phyloP scores from a whole-genome alignment of 1,284 basidiomycete species.

The Cutaneotrichosporon cutaneum region DNA sequence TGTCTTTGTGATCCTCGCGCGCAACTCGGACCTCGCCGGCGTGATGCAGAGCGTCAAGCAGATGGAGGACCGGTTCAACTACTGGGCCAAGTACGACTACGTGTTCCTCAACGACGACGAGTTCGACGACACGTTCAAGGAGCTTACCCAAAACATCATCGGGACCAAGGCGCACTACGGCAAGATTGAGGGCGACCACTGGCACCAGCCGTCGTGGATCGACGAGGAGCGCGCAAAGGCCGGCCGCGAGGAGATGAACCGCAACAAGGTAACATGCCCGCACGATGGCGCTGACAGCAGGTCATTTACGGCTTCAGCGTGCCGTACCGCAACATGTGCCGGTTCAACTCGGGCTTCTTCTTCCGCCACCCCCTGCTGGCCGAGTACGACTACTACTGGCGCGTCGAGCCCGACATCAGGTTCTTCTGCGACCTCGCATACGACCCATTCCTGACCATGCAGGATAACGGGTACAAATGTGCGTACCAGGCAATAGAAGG shows the following conservation, averaged over 20 bases:
- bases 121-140: slow-evolving; percentile 75
- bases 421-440: slow-evolving; percentile 47
- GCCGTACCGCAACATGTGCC: slow-evolving; percentile 69
- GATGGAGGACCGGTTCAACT: slow-evolving; percentile 64
- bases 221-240: slow-evolving; percentile 67
- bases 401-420: slow-evolving; percentile 58
- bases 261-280: slow-evolving; percentile 57
- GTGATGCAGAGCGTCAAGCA: slow-evolving; percentile 59
- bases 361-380: slow-evolving; percentile 74
- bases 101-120: slow-evolving; percentile 78
- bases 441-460: slow-evolving; percentile 86
- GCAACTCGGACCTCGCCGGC: slow-evolving; percentile 74
- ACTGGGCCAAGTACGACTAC: slow-evolving; percentile 78
- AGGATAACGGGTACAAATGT: slow-evolving; percentile 69
- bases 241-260: slow-evolving; percentile 66
- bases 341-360: slow-evolving; percentile 89
- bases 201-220: slow-evolving; percentile 81
- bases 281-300: not conserved
- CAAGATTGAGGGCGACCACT: slow-evolving; percentile 73
- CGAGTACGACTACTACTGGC: slow-evolving; percentile 90
- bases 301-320: slow-evolving; percentile 83
- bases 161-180: slow-evolving; percentile 73
- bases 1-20: slow-evolving; percentile 74
- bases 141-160: slow-evolving; percentile 66
- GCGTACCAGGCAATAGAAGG: not conserved